phyloP scores from a whole-genome alignment of 495 filamentous ascomycete species.

The Aspergillus panamensis region DNA sequence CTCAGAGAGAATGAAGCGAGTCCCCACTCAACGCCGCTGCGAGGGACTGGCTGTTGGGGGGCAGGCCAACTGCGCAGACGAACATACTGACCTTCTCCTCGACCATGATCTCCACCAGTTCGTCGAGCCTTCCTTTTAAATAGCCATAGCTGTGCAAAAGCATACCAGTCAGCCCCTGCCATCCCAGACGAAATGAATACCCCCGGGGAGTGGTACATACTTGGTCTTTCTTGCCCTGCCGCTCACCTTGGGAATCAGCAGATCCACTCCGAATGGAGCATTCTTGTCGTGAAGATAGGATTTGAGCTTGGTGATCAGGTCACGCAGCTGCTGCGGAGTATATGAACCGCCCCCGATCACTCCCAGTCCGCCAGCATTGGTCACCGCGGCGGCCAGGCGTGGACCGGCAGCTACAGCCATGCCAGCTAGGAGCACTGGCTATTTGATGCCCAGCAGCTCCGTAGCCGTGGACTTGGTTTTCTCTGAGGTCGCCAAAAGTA shows the following conservation, averaged over 20 bases:
- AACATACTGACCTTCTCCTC: conserved; percentile 86
- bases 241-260: conserved; percentile 90
- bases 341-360: conserved; percentile 96
- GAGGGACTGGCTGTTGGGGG: conserved; percentile 88
- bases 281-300: conserved; percentile 85
- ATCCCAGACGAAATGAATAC: not conserved
- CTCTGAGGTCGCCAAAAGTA: conserved; percentile 46
- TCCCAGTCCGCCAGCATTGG: conserved; percentile 93
- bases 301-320: conserved; percentile 95
- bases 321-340: conserved; percentile 91
- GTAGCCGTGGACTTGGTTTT: conserved; percentile 83
- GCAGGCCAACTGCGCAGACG: conserved; percentile 93
- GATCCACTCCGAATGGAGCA: conserved; percentile 96
- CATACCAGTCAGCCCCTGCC: no score
- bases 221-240: conserved; percentile 92
- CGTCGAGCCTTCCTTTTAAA: conserved; percentile 95
- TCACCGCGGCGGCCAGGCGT: conserved; percentile 93
- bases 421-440: conserved; percentile 90
- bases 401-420: conserved; percentile 99
- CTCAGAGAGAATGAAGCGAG: conserved; percentile 87
- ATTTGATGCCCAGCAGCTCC: conserved; percentile 94
- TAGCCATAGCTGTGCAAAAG: conserved; percentile 99
- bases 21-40: conserved; percentile 91
- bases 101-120: conserved; percentile 89
- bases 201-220: conserved; percentile 42